Evolutionary conservation across 345 rosid genomes (phyloP).

Genomic region (Melastoma malabathricum): DNA sequence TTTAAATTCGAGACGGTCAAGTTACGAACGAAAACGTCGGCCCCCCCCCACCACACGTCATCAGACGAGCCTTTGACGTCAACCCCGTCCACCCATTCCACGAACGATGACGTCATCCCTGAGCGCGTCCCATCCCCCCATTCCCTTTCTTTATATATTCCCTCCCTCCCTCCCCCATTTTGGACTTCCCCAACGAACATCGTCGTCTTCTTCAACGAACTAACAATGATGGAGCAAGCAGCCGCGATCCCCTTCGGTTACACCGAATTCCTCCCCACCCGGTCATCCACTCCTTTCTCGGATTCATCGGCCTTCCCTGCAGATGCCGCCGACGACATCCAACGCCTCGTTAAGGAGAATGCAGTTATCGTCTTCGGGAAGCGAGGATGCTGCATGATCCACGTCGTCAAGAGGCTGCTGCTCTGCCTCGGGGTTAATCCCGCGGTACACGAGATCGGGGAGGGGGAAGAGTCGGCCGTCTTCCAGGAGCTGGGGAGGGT

Average conservation of each 20-base stretch:
- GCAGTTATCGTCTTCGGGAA: constrained; percentile 64
- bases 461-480: constrained; percentile 28
- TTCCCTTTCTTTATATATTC: not conserved
- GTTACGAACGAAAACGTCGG: too few species aligned
- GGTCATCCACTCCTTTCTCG: too few species aligned
- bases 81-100: constrained; percentile 1
- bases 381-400: constrained; percentile 83
- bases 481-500: constrained; percentile 20
- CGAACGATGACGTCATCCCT: constrained; percentile 1
- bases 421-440: constrained; percentile 72
- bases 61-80: constrained; percentile 1
- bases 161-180: not conserved
- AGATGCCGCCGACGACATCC: too few species aligned
- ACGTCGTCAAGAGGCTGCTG: constrained; percentile 53
- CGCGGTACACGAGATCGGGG: constrained; percentile 47
- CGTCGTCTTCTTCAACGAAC: not conserved
- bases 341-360: constrained; percentile 39
- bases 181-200: not conserved
- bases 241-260: constrained; percentile 18
- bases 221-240: constrained; percentile 18
- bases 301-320: too few species aligned
- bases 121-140: not conserved
- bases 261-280: too few species aligned
- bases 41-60: too few species aligned
- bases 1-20: too few species aligned